A percentile compares a stretch with the other conserved stretches of the same genome.
These are phyloP conservation scores for Nitzschia palea DNA, from an alignment of 108 stramenopile species.

Conservation along the genomic window DNA sequence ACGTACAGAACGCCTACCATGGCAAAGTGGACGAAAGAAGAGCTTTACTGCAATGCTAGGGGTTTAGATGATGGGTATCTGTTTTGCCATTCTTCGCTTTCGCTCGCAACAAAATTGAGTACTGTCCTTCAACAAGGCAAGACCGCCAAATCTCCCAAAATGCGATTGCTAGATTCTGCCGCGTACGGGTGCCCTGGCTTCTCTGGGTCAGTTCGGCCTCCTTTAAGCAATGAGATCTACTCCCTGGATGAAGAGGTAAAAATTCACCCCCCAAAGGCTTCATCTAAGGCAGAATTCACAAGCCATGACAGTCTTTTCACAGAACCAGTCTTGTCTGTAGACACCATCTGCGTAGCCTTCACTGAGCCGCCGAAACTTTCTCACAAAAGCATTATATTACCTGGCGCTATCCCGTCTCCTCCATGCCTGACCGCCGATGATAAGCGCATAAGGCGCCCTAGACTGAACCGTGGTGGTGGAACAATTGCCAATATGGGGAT, in stretches of 20 bases:
- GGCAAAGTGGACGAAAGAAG: slow-evolving; percentile 81
- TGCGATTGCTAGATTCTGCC: slow-evolving; percentile 46
- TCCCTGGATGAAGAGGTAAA: slow-evolving; percentile 53
- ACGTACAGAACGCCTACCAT: slow-evolving; percentile 63
- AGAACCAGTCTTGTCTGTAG: slow-evolving; percentile 55
- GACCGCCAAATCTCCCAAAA: slow-evolving; percentile 50
- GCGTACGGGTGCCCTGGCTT: slow-evolving; percentile 59
- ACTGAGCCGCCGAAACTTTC: slow-evolving; percentile 67
- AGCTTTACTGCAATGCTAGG: slow-evolving; percentile 74
- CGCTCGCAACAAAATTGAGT: slow-evolving; percentile 54
- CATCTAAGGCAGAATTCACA: slow-evolving; percentile 53
- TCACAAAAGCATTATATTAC: slow-evolving; percentile 74
- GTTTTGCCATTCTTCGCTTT: slow-evolving; percentile 66
- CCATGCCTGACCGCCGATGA: slow-evolving; percentile 73
- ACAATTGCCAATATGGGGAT: slow-evolving; percentile 85
- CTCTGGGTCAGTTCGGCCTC: slow-evolving; percentile 67
- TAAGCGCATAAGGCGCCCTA: slow-evolving; percentile 70
- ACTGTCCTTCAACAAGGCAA: slow-evolving; percentile 44
- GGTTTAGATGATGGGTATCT: slow-evolving; percentile 90
- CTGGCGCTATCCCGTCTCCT: slow-evolving; percentile 54
- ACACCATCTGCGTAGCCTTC: slow-evolving; percentile 77
- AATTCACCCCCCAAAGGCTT: slow-evolving; percentile 48
- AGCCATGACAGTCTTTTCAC: slow-evolving; percentile 54
- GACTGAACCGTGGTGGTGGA: slow-evolving; percentile 76
- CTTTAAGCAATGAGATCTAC: slow-evolving; percentile 74